Evolutionary conservation across 1,139 yeast species (phyloP).

Genomic region (Candida sp.): DNA sequence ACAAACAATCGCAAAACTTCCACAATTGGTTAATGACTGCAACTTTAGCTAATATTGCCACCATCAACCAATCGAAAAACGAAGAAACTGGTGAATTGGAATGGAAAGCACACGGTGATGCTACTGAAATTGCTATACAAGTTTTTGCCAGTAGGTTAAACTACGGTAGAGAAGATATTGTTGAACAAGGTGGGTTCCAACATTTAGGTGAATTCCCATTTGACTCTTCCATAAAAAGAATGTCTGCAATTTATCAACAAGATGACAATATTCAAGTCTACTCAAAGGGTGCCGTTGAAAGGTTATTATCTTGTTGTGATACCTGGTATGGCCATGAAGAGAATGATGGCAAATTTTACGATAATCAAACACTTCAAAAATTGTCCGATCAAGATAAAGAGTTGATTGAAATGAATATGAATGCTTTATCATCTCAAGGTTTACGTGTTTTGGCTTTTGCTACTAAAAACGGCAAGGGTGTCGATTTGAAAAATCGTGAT

Average conservation of each 20-base stretch:
- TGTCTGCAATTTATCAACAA: constrained; percentile 41
- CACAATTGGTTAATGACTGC: constrained; percentile 26
- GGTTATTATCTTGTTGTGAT: constrained; percentile 37
- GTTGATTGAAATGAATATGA: constrained; percentile 27
- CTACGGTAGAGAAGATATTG: constrained; percentile 17
- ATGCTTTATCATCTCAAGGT: constrained; percentile 37
- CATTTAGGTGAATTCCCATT: constrained; percentile 31
- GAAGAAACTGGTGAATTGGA: constrained; percentile 22
- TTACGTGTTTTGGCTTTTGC: constrained; percentile 48
- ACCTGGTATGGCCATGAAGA: constrained; percentile 27
- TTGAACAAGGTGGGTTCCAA: constrained; percentile 9
- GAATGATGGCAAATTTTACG: constrained; percentile 11
- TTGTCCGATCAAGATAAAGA: constrained; percentile 21
- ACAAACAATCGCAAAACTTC: constrained; percentile 6
- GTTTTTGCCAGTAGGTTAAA: constrained; percentile 26
- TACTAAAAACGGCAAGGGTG: constrained; percentile 13
- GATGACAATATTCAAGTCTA: constrained; percentile 20
- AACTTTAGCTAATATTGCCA: constrained; percentile 33
- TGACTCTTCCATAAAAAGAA: constrained; percentile 40
- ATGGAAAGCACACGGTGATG: constrained; percentile 37
- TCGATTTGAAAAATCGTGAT: constrained; percentile 15
- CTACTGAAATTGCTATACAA: constrained; percentile 36
- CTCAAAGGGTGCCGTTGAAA: constrained; percentile 56
- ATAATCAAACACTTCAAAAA: constrained; percentile 5
- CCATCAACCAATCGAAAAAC: constrained; percentile 20